Percentiles rank a stretch among this genome's conserved stretches.
Evolutionary conservation across 2,329 filamentous ascomycete species (phyloP).

Genomic region (Colletotrichum destructivum): DNA sequence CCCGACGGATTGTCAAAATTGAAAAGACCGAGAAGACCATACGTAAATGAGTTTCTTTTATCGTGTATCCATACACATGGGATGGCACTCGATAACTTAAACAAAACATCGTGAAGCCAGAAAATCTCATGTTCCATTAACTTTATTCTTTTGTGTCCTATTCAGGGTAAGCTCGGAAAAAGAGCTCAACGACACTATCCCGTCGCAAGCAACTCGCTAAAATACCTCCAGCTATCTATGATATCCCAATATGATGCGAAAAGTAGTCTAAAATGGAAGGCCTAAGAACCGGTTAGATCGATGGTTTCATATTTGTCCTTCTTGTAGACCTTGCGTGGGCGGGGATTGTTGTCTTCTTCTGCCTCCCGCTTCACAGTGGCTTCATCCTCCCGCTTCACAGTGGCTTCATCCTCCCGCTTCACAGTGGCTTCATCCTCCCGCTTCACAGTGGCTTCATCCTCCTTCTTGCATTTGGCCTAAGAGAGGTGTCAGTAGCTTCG

Average conservation of each 20-base stretch:
- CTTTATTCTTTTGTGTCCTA: too few relatives aligned
- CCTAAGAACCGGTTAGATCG: slow-evolving; percentile 5
- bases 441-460: not conserved
- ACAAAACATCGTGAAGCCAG: too few relatives aligned
- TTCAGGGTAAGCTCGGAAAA: not conserved
- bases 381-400: slow-evolving; percentile 14
- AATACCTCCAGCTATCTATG: not conserved
- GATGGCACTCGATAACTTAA: too few relatives aligned
- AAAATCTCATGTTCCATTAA: too few relatives aligned
- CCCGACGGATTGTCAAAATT: too few relatives aligned
- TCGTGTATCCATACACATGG: too few relatives aligned
- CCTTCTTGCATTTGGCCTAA: not conserved
- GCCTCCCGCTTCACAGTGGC: slow-evolving; percentile 13
- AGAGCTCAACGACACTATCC: too few relatives aligned
- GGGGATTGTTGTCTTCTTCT: not conserved
- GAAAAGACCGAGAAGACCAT: too few relatives aligned
- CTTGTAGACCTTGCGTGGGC: slow-evolving; percentile 30
- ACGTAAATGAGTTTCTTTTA: too few relatives aligned
- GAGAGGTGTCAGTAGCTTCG: not conserved
- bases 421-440: not conserved
- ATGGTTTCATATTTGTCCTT: not conserved
- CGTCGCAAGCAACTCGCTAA: not conserved
- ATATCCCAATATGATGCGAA: too few relatives aligned
- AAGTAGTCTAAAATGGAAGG: not conserved
- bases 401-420: not conserved